These are phyloP conservation scores for Raffaelea arxii DNA, from an alignment of 2,329 filamentous ascomycete species.

Conservation along the genomic window DNA sequence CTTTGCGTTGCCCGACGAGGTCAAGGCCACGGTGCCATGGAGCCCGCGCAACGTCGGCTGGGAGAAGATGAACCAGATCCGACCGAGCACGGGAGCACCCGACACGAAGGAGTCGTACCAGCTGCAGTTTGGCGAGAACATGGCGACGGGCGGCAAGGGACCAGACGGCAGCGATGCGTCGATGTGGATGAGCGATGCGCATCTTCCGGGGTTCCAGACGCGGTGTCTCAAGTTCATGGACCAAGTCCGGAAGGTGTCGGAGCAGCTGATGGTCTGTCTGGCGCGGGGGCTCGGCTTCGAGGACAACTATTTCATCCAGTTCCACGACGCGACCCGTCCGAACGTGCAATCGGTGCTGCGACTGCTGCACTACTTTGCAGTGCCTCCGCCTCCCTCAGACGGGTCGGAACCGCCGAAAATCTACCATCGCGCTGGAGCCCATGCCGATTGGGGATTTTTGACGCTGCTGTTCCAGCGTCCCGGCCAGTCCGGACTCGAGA, in stretches of 20 bases:
- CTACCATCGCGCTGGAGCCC: conserved; percentile 49
- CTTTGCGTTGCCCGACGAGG: conserved; percentile 40
- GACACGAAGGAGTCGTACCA: conserved; percentile 56
- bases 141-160: conserved; percentile 34
- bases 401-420: conserved; percentile 24
- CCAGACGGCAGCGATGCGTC: conserved; percentile 10
- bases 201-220: conserved; percentile 36
- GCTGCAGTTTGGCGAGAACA: conserved; percentile 44
- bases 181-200: conserved; percentile 37
- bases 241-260: conserved; percentile 39
- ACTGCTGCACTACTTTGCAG: conserved; percentile 14
- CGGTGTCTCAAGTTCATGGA: conserved; percentile 42
- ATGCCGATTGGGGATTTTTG: conserved; percentile 54
- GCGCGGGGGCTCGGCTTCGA: conserved; percentile 45
- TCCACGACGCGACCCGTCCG: conserved; percentile 38
- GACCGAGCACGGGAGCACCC: conserved; percentile 47
- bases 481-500: conserved; percentile 52
- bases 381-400: conserved; percentile 18
- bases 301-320: conserved; percentile 41
- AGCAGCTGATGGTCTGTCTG: conserved; percentile 49
- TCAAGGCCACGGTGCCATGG: conserved; percentile 46
- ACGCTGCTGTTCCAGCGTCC: conserved; percentile 53
- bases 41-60: conserved; percentile 47
- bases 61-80: conserved; percentile 49
- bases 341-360: conserved; percentile 44